Percentiles rank a stretch among this genome's conserved stretches.
These are phyloP conservation scores for Aspergillus pseudonomiae DNA, from an alignment of 2,329 filamentous ascomycete genomes.

Conservation along the genomic window DNA sequence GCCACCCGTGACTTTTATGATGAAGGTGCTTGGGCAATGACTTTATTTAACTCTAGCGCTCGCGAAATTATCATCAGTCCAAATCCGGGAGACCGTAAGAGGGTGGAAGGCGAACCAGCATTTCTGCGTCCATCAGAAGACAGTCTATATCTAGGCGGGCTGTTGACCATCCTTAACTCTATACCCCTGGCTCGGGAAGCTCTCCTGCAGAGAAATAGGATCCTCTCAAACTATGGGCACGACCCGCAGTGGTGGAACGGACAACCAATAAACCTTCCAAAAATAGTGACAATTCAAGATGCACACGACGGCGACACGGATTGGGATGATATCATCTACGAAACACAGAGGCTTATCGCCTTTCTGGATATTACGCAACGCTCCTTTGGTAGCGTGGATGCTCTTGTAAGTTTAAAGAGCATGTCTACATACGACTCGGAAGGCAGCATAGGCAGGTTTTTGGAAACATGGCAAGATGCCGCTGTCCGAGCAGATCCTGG, in stretches of 20 bases:
- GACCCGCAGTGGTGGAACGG: constrained; percentile 67
- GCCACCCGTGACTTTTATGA: constrained; percentile 60
- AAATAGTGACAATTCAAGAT: constrained; percentile 52
- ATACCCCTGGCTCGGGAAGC: constrained; percentile 63
- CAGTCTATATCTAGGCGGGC: constrained; percentile 57
- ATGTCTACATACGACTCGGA: constrained; percentile 39
- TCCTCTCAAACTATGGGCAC: constrained; percentile 55
- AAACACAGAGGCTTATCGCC: constrained; percentile 64
- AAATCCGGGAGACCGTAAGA: constrained; percentile 53
- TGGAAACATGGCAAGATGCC: constrained; percentile 54
- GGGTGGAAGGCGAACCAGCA: constrained; percentile 53
- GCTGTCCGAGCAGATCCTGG: constrained; percentile 47
- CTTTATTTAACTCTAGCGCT: constrained; percentile 49
- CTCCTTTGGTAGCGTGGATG: constrained; percentile 60
- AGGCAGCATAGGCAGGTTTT: constrained; percentile 47
- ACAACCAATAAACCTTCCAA: constrained; percentile 52
- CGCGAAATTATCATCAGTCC: constrained; percentile 60
- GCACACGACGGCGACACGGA: constrained; percentile 36
- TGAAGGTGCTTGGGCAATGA: constrained; percentile 58
- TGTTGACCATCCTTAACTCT: constrained; percentile 64
- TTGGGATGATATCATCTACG: constrained; percentile 54
- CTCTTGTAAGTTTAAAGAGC: constrained; percentile 49
- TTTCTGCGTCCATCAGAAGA: constrained; percentile 60
- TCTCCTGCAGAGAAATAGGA: constrained; percentile 52
- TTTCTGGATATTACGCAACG: constrained; percentile 61